Evolutionary conservation across 345 rosid species (phyloP), one percentile per base, ranked within the genome.

Genomic region (Populus pruinosa): DNA sequence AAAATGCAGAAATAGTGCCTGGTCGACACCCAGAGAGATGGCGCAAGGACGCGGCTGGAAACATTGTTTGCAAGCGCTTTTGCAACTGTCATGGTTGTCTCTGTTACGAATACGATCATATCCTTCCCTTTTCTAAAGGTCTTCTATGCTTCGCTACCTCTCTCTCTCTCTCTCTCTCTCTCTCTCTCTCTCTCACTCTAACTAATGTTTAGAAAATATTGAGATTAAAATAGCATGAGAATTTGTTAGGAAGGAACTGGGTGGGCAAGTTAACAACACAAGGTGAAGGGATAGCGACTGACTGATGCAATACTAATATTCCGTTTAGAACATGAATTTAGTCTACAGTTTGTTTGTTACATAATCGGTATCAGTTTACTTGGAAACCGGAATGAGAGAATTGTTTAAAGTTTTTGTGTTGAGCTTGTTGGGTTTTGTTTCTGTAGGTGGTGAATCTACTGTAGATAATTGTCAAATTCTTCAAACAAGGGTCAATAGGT

Each of bases 21-120:
- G 96, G 98, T 66, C 90, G 98, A 72, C 99, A 95, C 80, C 99
- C 97, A 25, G 99, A 91, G 76, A 79, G 99, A 79, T 95, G 99
- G 99, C 97, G 97, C 70, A 90, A 89, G 81, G 99, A 95, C 82
- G 92, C 89, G 10, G 96, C 96, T 56, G 96, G 98, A 1, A 96
- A 93, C 84, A 74, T 92, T 6, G 97, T 95, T 79, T 93, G 98
- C 87, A 91, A 88, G 80, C 93, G 98, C 67, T 90, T 93, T 87
- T 85, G 90, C 79, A 96, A 96, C 80, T 95, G 99, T 83, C 74
- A 80, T 29, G 98, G 99, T 1, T 95, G 98, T 80, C 96, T 95
- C 77, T 95, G 97, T 86, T 95, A 90, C 86, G 92, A 95, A 84
- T 92, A 95, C 86, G 97, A 93, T 82, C 99, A 95, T 83, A 86